Evolutionary conservation across 192 early-diverging fungal species (phyloP).

Genomic region (Gonapodya prolifera): DNA sequence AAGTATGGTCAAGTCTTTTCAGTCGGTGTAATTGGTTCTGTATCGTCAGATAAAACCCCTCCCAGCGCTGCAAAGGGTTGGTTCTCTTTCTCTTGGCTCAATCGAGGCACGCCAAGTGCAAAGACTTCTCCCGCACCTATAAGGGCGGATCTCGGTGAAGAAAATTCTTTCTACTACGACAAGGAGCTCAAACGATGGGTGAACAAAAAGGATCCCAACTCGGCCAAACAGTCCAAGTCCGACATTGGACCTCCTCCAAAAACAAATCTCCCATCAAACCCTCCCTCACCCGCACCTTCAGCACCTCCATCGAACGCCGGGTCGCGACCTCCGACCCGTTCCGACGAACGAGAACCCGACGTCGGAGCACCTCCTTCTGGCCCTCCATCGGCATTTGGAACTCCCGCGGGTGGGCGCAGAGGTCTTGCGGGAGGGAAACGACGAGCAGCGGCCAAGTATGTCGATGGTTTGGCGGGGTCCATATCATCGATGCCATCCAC

Average conservation of each 20-base stretch:
- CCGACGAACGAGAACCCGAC: neutral
- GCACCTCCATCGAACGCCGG: neutral
- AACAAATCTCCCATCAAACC: neutral
- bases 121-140: conserved; percentile 21
- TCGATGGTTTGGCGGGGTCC: neutral
- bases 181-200: conserved; percentile 78
- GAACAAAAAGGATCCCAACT: conserved; percentile 38
- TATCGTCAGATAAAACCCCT: neutral
- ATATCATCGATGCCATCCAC: neutral
- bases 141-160: conserved; percentile 80
- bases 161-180: conserved; percentile 77
- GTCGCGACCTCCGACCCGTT: neutral
- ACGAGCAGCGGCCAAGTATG: neutral
- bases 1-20: neutral
- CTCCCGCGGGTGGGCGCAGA: neutral
- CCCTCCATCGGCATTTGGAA: neutral
- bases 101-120: neutral
- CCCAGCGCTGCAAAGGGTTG: conserved; percentile 2
- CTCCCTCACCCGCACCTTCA: neutral
- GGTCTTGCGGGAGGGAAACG: neutral
- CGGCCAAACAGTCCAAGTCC: neutral
- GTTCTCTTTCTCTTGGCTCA: neutral
- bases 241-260: neutral
- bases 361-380: neutral
- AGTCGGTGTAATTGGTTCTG: neutral